Evolutionary conservation across 176 grass and related monocot genomes (phyloP), one percentile per base, ranked within the genome.

Genomic region (Areca catechu): DNA sequence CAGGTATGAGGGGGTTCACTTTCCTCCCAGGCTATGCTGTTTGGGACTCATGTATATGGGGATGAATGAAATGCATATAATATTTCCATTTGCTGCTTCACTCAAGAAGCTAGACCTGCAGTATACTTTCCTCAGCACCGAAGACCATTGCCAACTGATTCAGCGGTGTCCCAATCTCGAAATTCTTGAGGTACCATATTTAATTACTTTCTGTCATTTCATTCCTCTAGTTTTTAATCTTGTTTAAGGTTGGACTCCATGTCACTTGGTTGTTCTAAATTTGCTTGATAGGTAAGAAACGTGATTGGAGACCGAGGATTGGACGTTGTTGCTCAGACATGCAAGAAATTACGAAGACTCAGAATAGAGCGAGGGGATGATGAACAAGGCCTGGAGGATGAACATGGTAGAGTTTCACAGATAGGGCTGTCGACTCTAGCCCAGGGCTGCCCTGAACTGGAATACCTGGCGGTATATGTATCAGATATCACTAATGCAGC

Each of bases 401-500:
- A 98, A 71, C 84, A 92, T 22, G 84, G 86, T 71, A 58, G 76
- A n/a, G 68, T 98, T 60, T 80, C 93, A 63, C 93, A 98, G 16
- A 72, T 76, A 7, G 93, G 93, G 9, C 18, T 98, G 62, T 80
- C 80, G 12, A 77, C 78, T 79, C 51, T 98, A 61, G 84, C 88
- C 24, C 66, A 78, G 58, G 84, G 88, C 58, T 98, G 93, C 56
- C 84, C 81, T 61, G 75, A 78, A 49, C 66, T 98, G 30, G 82
- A 82, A 66, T 88, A 98, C 61, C 80, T 86, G 61, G 93, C 87
- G 4, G 65, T 85, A 73, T 88, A 98, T 69, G 81, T 89, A 20
- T 83, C 86, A 20, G 88, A 98, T 65, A 98, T 98, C 69, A 89
- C 93, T 66, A 98, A 98, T 88, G 84, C 84, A 64, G 93, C 93